Evolutionary conservation across 345 rosid genomes (phyloP).

Genomic region (Pistacia integerrima): DNA sequence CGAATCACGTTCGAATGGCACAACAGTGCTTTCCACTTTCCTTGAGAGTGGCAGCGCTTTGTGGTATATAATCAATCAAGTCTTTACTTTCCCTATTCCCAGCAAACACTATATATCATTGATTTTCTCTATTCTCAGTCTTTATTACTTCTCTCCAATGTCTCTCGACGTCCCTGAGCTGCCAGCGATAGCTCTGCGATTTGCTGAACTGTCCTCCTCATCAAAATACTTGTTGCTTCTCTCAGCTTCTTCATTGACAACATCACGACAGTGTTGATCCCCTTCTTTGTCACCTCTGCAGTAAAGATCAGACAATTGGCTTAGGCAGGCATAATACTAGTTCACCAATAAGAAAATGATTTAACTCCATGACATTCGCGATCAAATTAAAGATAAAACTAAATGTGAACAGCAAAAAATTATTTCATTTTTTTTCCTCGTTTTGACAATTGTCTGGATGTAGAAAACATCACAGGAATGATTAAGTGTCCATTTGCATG

Average conservation of each 20-base stretch:
- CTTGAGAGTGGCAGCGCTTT: no score
- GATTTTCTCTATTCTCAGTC: constrained; percentile 19
- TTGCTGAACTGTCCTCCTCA: constrained; percentile 37
- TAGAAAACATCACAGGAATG: not conserved
- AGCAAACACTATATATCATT: not conserved
- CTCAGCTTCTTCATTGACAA: constrained; percentile 43
- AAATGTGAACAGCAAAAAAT: not conserved
- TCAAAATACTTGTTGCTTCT: constrained; percentile 47
- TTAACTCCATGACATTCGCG: not conserved
- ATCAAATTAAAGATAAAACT: not conserved
- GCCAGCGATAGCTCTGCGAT: constrained; percentile 16
- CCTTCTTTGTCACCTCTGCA: constrained; percentile 57
- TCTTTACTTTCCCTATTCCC: not conserved
- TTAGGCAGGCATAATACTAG: no score
- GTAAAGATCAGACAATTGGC: not conserved
- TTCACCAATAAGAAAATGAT: not conserved
- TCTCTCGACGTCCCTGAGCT: constrained; percentile 20
- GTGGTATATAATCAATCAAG: no score
- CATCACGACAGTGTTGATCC: constrained; percentile 26
- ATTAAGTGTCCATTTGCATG: not conserved
- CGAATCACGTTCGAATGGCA: no score
- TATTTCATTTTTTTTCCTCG: not conserved
- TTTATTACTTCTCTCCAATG: not conserved
- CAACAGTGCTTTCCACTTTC: no score
- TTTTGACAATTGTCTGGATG: not conserved